phyloP scores from a whole-genome alignment of 192 early-diverging fungal species.

The Gryganskiella cystojenkinii region DNA sequence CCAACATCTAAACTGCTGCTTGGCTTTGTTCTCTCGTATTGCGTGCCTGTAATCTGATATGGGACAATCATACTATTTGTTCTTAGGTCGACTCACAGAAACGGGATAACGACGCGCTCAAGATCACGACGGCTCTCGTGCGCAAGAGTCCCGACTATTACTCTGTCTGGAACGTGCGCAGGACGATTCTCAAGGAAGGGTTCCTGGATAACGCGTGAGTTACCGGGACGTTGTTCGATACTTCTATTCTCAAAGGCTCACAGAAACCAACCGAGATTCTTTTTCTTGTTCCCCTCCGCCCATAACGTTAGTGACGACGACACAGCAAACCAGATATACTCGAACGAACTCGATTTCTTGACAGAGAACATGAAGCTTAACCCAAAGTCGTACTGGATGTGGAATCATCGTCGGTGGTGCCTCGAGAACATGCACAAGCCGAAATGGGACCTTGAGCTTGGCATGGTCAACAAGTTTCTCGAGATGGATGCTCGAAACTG shows the following conservation, averaged over 20 bases:
- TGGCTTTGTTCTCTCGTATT: neutral
- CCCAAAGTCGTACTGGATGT: conserved; percentile 98
- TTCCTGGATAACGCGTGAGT: conserved; percentile 48
- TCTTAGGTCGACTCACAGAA: conserved; percentile 46
- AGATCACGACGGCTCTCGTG: conserved; percentile 76
- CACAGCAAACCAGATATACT: conserved; percentile 54
- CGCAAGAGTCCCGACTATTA: conserved; percentile 92
- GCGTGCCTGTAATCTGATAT: too few species aligned
- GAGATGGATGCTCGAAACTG: conserved; percentile 94
- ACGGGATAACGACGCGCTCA: conserved; percentile 64
- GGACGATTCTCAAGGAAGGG: conserved; percentile 71
- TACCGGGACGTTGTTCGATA: neutral
- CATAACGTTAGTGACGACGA: conserved; percentile 41
- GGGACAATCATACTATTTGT: too few species aligned
- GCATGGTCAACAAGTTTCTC: conserved; percentile 81
- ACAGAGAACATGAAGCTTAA: conserved; percentile 77
- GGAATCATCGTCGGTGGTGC: conserved; percentile 96
- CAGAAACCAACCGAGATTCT: neutral
- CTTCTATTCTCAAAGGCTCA: conserved; percentile 15
- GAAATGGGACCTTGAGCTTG: conserved; percentile 83
- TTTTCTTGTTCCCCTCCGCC: neutral
- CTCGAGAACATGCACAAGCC: conserved; percentile 80
- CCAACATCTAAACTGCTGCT: too few species aligned
- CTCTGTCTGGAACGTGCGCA: conserved; percentile 94
- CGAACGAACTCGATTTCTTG: conserved; percentile 80